phyloP scores from a whole-genome alignment of 1,284 basidiomycete species.

The Laetiporus sulphureus region DNA sequence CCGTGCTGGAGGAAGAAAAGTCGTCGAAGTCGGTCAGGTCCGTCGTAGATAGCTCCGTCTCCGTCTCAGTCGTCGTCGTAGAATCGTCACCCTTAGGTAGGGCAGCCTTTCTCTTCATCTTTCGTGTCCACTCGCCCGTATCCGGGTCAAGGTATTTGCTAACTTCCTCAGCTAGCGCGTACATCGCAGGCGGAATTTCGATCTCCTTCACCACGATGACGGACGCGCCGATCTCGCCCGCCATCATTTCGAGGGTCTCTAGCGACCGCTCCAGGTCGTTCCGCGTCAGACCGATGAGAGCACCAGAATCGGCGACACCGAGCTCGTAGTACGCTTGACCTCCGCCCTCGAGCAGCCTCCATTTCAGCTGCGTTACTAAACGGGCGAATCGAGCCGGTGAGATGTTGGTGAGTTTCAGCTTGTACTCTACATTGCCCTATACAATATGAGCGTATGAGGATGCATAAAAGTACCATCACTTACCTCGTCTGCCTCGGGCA shows the following conservation, averaged over 20 bases:
- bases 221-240: slow-evolving; percentile 84
- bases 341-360: slow-evolving; percentile 87
- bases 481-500: slow-evolving; percentile 67
- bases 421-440: slow-evolving; percentile 81
- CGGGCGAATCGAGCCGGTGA: slow-evolving; percentile 66
- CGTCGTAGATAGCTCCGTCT: slow-evolving; percentile 22
- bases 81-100: slow-evolving; percentile 9
- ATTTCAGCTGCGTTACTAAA: slow-evolving; percentile 91
- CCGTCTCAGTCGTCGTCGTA: slow-evolving; percentile 31
- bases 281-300: slow-evolving; percentile 73
- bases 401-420: slow-evolving; percentile 71
- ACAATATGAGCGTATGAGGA: not conserved
- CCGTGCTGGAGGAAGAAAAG: slow-evolving; percentile 14
- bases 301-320: slow-evolving; percentile 83
- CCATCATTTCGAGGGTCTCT: slow-evolving; percentile 87
- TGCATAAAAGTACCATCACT: slow-evolving; percentile 6
- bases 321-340: slow-evolving; percentile 92
- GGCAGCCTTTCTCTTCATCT: slow-evolving; percentile 19
- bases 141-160: slow-evolving; percentile 23
- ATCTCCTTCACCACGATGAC: slow-evolving; percentile 86
- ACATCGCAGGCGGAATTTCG: slow-evolving; percentile 52
- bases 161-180: slow-evolving; percentile 32
- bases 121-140: slow-evolving; percentile 26
- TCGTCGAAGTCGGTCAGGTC: slow-evolving; percentile 32
- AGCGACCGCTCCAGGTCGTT: slow-evolving; percentile 75